phyloP scores from a whole-genome alignment of 2,329 filamentous ascomycete genomes.

The Aurifilum marmelostoma region DNA sequence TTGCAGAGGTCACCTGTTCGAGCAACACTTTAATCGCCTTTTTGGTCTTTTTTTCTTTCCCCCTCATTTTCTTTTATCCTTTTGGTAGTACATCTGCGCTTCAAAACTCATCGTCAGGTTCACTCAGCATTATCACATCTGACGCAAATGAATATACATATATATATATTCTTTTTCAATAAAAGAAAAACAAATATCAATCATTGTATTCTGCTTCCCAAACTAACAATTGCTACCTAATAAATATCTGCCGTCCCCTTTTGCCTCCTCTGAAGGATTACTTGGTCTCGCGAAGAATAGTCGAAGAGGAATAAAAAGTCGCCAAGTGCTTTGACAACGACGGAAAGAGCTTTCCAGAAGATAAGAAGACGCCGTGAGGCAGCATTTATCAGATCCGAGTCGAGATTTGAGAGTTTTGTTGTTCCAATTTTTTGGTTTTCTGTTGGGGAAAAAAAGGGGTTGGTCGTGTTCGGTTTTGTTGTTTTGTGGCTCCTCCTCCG shows the following conservation, averaged over 20 bases:
- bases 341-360: constrained; percentile 15
- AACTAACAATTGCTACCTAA: constrained; percentile 17
- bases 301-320: not conserved
- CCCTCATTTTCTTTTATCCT: too few species aligned
- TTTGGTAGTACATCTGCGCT: not conserved
- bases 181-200: constrained; percentile 2
- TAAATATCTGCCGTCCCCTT: not conserved
- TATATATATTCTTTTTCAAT: not conserved
- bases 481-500: constrained; percentile 4
- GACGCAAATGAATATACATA: not conserved
- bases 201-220: constrained; percentile 16
- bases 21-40: not conserved
- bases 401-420: constrained; percentile 23
- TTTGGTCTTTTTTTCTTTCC: too few species aligned
- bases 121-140: not conserved
- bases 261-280: constrained; percentile 14
- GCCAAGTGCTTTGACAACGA: not conserved
- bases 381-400: constrained; percentile 44
- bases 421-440: constrained; percentile 23
- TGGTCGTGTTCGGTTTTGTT: constrained; percentile 2
- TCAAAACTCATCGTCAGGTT: too few species aligned
- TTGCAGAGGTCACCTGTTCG: constrained; percentile 20
- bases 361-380: constrained; percentile 50
- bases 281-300: constrained; percentile 11
- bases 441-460: not conserved